Conservation (phyloP, 257 asterid species). For the Penstemon eatonii region DNA sequence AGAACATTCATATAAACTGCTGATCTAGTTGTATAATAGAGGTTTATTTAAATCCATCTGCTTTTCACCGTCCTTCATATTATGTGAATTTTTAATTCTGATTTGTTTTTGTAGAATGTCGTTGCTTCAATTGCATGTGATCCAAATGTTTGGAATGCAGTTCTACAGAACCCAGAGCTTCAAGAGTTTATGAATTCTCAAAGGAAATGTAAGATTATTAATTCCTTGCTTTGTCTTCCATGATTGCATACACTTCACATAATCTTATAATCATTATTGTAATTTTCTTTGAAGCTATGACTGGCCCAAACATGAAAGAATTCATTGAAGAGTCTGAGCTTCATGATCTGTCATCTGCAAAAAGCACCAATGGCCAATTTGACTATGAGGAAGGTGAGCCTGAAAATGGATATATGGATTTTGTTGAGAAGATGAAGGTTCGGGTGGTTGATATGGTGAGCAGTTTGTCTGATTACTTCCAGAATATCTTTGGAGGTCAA, state of each 20-base stretch:
- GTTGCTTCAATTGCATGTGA: slow-evolving; percentile 87
- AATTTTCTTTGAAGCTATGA: slow-evolving; percentile 13
- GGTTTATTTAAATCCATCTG: background rate
- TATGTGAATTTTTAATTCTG: slow-evolving; percentile 20
- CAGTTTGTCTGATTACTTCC: slow-evolving; percentile 56
- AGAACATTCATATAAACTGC: background rate
- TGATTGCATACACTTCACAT: background rate
- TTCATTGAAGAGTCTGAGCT: slow-evolving; percentile 26
- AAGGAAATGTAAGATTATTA: slow-evolving; percentile 35
- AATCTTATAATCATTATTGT: background rate
- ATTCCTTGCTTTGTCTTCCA: background rate
- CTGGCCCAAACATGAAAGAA: slow-evolving; percentile 16
- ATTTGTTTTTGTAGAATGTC: slow-evolving; percentile 45
- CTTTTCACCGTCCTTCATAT: background rate
- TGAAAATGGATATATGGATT: slow-evolving; percentile 23
- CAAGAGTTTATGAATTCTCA: slow-evolving; percentile 59
- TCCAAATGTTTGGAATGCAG: slow-evolving; percentile 79
- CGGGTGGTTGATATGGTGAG: slow-evolving; percentile 64
- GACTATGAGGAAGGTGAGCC: slow-evolving; percentile 16
- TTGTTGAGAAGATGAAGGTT: slow-evolving; percentile 41
- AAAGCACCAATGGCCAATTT: slow-evolving; percentile 4
- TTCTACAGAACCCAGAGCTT: slow-evolving; percentile 55
- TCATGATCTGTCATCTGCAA: slow-evolving; percentile 24
- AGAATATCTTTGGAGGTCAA: slow-evolving; percentile 53
- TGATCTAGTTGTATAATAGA: background rate